Conservation (phyloP, 176 grass and related monocot species). For the Avena sativa region DNA sequence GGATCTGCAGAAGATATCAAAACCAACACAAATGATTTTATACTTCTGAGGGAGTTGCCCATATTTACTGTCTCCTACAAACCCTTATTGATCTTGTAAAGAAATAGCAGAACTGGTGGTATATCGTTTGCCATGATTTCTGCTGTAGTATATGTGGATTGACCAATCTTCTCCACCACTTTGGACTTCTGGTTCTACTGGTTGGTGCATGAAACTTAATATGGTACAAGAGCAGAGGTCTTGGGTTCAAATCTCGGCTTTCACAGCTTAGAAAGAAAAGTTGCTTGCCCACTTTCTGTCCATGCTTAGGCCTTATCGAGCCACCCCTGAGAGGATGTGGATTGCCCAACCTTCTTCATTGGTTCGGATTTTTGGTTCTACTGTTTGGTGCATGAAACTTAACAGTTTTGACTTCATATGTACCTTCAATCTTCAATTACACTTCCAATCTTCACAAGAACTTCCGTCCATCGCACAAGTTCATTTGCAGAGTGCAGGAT, state of each 20-base stretch:
- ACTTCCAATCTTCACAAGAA: conserved; percentile 32
- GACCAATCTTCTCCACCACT: not conserved
- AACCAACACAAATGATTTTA: conserved; percentile 5
- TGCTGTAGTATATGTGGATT: not conserved
- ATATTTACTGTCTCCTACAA: conserved; percentile 24
- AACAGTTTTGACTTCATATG: not conserved
- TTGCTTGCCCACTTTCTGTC: not conserved
- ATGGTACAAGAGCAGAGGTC: not conserved
- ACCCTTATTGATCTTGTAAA: conserved; percentile 19
- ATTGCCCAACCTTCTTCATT: not conserved
- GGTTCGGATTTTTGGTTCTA: not conserved
- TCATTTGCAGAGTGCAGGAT: conserved; percentile 26
- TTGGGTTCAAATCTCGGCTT: not conserved
- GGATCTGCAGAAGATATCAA: conserved; percentile 10
- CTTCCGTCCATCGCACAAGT: conserved; percentile 13
- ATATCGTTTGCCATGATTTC: conserved; percentile 26
- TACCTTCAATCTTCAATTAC: conserved; percentile 27
- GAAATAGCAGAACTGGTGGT: conserved; percentile 8
- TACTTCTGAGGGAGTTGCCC: conserved; percentile 32
- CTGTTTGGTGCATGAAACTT: not conserved
- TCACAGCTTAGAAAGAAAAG: not conserved
- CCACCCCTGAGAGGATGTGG: not conserved
- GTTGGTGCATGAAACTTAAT: not conserved
- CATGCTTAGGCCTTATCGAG: not conserved
- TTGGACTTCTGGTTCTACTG: not conserved